These are phyloP conservation scores for Cutaneotrichosporon mucoides DNA, from an alignment of 1,284 basidiomycete species.

Conservation along the genomic window DNA sequence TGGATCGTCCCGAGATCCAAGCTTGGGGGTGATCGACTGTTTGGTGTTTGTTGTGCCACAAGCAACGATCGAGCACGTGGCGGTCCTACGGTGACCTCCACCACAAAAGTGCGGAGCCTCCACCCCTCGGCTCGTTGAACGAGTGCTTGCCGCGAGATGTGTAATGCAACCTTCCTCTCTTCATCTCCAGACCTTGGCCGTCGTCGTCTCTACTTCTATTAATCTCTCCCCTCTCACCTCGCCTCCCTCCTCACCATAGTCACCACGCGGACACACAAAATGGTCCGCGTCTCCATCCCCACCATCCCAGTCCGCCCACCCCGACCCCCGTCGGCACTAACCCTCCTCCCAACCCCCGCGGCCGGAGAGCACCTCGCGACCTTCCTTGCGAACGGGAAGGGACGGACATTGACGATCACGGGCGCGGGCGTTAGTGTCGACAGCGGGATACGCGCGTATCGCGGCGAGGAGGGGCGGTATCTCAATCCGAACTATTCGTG, in stretches of 20 bases:
- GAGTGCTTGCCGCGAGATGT: background rate
- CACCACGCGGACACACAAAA: conserved; percentile 5
- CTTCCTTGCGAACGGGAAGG: conserved; percentile 66
- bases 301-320: conserved; percentile 62
- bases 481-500: conserved; percentile 89
- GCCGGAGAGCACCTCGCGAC: conserved; percentile 63
- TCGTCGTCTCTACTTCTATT: too few species aligned
- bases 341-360: conserved; percentile 50
- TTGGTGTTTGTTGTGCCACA: too few species aligned
- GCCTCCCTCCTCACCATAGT: too few species aligned
- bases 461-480: conserved; percentile 76
- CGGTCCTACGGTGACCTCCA: too few species aligned
- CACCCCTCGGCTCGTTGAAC: background rate
- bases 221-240: too few species aligned
- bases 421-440: conserved; percentile 91
- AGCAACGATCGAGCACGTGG: too few species aligned
- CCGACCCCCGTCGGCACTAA: conserved; percentile 48
- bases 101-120: background rate
- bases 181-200: background rate
- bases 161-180: too few species aligned
- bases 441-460: conserved; percentile 82
- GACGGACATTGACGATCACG: conserved; percentile 63
- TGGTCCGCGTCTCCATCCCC: conserved; percentile 66
- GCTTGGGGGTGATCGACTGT: too few species aligned
- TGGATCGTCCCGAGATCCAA: too few species aligned